Conservation (phyloP, 495 filamentous ascomycete genomes). For the Hypoxylon lienhwacheense region DNA sequence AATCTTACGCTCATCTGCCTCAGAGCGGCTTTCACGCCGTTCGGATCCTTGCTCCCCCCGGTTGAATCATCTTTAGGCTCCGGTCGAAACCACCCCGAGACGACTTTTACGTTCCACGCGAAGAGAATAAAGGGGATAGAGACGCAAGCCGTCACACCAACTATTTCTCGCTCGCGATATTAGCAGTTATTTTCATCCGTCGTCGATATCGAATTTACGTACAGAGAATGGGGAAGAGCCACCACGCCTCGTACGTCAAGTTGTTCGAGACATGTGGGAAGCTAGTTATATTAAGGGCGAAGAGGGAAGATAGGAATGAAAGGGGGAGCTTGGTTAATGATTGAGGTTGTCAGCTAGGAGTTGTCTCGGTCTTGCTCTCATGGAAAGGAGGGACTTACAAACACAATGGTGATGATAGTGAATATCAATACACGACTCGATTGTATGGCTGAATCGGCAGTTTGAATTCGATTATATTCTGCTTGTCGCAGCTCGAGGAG, state of each 20-base stretch:
- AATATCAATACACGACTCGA: constrained; percentile 21
- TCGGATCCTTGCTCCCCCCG: not conserved
- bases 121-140: constrained; percentile 15
- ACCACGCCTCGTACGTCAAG: constrained; percentile 16
- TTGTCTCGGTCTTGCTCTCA: not conserved
- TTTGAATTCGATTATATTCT: constrained; percentile 22
- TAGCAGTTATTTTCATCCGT: not conserved
- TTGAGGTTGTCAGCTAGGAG: constrained; percentile 1
- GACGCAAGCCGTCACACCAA: constrained; percentile 13
- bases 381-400: constrained; percentile 9
- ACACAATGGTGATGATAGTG: constrained; percentile 20
- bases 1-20: too few relatives aligned
- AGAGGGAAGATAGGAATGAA: constrained; percentile 25
- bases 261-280: constrained; percentile 20
- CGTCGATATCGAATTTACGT: not conserved
- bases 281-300: constrained; percentile 15
- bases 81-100: constrained; percentile 1
- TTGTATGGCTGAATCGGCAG: constrained; percentile 12
- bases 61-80: not conserved
- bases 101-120: constrained; percentile 18
- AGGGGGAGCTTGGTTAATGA: constrained; percentile 23
- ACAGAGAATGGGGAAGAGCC: constrained; percentile 24
- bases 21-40: too few relatives aligned
- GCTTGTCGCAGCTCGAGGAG: constrained; percentile 26
- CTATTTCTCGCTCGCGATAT: not conserved